These are phyloP conservation scores for Triticum dicoccoides DNA, from an alignment of 176 grass and related monocot species.

Conservation along the genomic window DNA sequence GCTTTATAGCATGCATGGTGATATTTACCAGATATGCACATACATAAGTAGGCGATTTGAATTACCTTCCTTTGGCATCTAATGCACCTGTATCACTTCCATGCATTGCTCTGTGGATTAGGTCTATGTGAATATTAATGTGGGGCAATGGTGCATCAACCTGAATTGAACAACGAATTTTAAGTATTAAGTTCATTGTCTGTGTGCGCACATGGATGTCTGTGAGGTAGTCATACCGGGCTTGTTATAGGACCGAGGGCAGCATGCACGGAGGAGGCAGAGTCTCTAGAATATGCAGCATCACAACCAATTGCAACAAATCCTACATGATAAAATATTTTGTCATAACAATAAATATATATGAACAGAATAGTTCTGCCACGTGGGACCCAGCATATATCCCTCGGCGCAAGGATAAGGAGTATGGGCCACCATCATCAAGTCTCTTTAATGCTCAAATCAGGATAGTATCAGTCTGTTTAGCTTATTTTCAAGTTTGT, in stretches of 20 bases:
- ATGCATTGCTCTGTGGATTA: constrained; percentile 65
- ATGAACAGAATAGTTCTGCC: background rate
- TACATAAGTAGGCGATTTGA: background rate
- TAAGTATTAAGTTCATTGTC: background rate
- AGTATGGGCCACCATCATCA: no score
- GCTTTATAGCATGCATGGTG: background rate
- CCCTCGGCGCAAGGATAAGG: no score
- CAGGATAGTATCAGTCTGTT: no score
- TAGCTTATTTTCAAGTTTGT: background rate
- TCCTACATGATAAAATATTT: constrained; percentile 9
- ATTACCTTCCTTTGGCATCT: constrained; percentile 61
- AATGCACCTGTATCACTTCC: constrained; percentile 63
- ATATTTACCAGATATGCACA: background rate
- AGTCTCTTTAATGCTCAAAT: no score
- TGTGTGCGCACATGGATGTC: background rate
- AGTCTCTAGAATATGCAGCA: background rate
- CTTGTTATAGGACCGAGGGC: constrained; percentile 36
- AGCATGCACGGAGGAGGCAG: constrained; percentile 24
- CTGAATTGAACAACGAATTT: background rate
- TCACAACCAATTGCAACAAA: constrained; percentile 47
- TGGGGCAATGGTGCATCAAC: constrained; percentile 24
- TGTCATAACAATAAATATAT: background rate
- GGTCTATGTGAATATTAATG: constrained; percentile 43
- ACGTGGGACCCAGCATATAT: background rate
- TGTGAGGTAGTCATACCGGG: constrained; percentile 27